A percentile compares a stretch with the other conserved stretches of the same genome.
Conservation (phyloP, 1,139 yeast species). For the Nakaseomyces nivariensis region DNA sequence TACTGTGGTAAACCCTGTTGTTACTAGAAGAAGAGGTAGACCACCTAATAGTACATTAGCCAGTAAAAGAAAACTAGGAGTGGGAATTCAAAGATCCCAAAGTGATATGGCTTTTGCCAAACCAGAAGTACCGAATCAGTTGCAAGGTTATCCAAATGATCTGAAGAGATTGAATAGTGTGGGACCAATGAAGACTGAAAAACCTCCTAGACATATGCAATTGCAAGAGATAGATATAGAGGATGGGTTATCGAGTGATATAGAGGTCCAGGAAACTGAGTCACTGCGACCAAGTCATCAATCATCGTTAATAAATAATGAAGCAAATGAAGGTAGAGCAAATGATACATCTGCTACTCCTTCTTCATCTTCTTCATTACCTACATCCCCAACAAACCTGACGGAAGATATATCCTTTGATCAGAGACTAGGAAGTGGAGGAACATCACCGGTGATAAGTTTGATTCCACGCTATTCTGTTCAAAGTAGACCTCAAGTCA, state of each 20-base stretch:
- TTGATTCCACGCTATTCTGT: conserved; percentile 24
- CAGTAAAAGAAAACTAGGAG: conserved; percentile 15
- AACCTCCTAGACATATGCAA: conserved; percentile 8
- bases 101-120: conserved; percentile 24
- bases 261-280: conserved; percentile 18
- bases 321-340: conserved; percentile 8
- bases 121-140: conserved; percentile 19
- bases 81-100: conserved; percentile 20
- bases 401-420: conserved; percentile 25
- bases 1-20: conserved; percentile 9
- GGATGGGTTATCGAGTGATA: conserved; percentile 34
- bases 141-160: background rate
- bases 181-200: background rate
- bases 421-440: conserved; percentile 21
- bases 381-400: conserved; percentile 33
- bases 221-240: conserved; percentile 30
- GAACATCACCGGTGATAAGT: conserved; percentile 25
- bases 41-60: conserved; percentile 20
- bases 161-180: background rate
- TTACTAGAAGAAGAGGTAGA: conserved; percentile 26
- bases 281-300: conserved; percentile 4
- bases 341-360: conserved; percentile 11
- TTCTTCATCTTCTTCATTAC: conserved; percentile 25
- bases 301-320: conserved; percentile 2
- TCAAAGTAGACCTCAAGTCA: conserved; percentile 19